Percentiles rank a stretch among this genome's conserved stretches.
phyloP scores from a whole-genome alignment of 1,284 basidiomycete genomes.

The Sanghuangporus sanghuang region DNA sequence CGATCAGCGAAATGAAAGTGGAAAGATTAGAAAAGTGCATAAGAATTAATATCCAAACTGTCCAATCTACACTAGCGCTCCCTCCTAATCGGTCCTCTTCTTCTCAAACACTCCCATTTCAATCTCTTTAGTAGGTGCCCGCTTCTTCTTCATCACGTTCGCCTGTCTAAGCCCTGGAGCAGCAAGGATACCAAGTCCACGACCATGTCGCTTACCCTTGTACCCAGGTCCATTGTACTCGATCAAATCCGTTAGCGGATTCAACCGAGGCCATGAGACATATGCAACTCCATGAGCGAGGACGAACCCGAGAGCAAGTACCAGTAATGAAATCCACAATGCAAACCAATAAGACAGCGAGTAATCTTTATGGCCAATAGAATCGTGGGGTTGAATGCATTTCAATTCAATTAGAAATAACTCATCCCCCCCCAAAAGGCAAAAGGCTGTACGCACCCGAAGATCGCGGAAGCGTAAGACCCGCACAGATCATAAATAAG shows the following conservation, averaged over 20 bases:
- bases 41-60: not conserved
- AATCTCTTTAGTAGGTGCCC: conserved; percentile 39
- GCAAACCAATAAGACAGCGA: conserved; percentile 78
- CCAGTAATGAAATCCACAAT: conserved; percentile 68
- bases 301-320: conserved; percentile 63
- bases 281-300: conserved; percentile 79
- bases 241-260: conserved; percentile 80
- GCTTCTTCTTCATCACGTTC: conserved; percentile 31
- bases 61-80: not conserved
- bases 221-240: conserved; percentile 86
- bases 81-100: conserved; percentile 60
- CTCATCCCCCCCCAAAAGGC: conserved; percentile 1
- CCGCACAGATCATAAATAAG: conserved; percentile 82
- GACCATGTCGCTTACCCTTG: conserved; percentile 73
- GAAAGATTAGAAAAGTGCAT: not conserved
- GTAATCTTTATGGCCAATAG: conserved; percentile 48
- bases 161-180: conserved; percentile 19
- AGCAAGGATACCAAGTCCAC: conserved; percentile 47
- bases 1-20: not conserved
- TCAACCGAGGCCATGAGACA: conserved; percentile 91
- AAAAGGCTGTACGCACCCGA: conserved; percentile 54
- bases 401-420: not conserved
- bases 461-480: conserved; percentile 76
- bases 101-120: conserved; percentile 48
- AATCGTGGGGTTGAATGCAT: conserved; percentile 16